A percentile compares a stretch with the other conserved stretches of the same genome.
phyloP scores from a whole-genome alignment of 1,284 basidiomycete genomes.

The Cryptococcus sp. region DNA sequence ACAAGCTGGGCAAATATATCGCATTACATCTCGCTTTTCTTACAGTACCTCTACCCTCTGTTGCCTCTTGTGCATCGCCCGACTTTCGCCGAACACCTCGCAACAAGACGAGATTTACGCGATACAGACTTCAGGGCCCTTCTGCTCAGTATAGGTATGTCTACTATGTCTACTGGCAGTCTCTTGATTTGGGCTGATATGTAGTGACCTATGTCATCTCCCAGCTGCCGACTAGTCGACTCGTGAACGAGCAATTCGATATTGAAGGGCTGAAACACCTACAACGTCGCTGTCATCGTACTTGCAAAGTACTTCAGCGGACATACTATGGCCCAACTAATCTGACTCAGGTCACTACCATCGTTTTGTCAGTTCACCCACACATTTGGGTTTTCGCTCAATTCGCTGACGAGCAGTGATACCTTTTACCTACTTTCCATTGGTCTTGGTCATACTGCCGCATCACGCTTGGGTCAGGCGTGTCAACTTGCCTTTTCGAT shows the following conservation, averaged over 20 bases:
- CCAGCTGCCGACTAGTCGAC: constrained; percentile 41
- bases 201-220: constrained; percentile 47
- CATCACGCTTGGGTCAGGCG: constrained; percentile 41
- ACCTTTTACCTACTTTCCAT: constrained; percentile 45
- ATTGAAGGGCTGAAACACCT: constrained; percentile 44
- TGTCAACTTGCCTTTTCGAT: constrained; percentile 44
- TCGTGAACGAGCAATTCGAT: constrained; percentile 41
- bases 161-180: constrained; percentile 2
- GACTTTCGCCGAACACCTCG: constrained; percentile 43
- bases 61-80: constrained; percentile 47
- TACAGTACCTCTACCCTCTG: constrained; percentile 44
- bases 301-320: constrained; percentile 39
- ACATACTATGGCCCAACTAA: constrained; percentile 42
- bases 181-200: background rate
- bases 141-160: constrained; percentile 38
- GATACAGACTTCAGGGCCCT: constrained; percentile 47
- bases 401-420: constrained; percentile 25
- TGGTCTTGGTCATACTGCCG: constrained; percentile 41
- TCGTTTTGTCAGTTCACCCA: constrained; percentile 38
- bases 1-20: constrained; percentile 44
- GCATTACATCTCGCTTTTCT: constrained; percentile 45
- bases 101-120: constrained; percentile 38
- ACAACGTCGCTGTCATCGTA: constrained; percentile 43
- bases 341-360: constrained; percentile 43
- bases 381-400: background rate